These are phyloP conservation scores for Knoxia roxburghii DNA, from an alignment of 257 asterid genomes.

Conservation along the genomic window DNA sequence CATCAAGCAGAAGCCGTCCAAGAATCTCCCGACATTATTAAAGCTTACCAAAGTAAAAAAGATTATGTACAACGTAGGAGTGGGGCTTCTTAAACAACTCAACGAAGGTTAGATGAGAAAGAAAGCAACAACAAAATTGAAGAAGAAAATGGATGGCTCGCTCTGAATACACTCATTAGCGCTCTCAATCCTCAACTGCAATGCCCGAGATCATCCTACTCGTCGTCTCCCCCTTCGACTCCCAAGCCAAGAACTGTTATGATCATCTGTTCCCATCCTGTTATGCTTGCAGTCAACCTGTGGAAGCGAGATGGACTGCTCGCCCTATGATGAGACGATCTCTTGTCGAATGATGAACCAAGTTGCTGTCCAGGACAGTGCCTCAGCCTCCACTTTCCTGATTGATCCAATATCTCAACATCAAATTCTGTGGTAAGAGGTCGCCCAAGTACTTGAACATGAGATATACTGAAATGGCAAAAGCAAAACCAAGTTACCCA, in stretches of 20 bases:
- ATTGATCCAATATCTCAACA: conserved; percentile 38
- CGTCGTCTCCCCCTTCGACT: conserved; percentile 26
- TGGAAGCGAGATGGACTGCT: conserved; percentile 35
- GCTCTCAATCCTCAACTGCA: conserved; percentile 32
- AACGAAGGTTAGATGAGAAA: neutral
- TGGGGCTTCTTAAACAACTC: too few species aligned
- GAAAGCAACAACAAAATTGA: neutral
- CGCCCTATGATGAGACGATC: conserved; percentile 23
- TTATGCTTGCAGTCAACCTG: conserved; percentile 42
- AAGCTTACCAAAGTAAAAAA: too few species aligned
- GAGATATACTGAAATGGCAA: conserved; percentile 40
- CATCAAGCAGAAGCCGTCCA: too few species aligned
- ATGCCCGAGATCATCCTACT: conserved; percentile 7
- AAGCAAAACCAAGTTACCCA: neutral
- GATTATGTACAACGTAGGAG: too few species aligned
- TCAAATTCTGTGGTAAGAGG: conserved; percentile 58
- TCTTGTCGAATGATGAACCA: conserved; percentile 19
- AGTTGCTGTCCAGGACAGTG: conserved; percentile 25
- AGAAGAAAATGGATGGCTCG: neutral
- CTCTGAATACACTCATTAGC: conserved; percentile 31
- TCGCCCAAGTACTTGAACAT: conserved; percentile 59
- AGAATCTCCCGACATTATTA: too few species aligned
- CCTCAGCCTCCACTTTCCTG: conserved; percentile 49
- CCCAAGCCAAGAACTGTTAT: conserved; percentile 35
- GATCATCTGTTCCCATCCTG: conserved; percentile 59